Evolutionary conservation across 352 stramenopile species (phyloP).

Genomic region (Globisporangium alternatum): DNA sequence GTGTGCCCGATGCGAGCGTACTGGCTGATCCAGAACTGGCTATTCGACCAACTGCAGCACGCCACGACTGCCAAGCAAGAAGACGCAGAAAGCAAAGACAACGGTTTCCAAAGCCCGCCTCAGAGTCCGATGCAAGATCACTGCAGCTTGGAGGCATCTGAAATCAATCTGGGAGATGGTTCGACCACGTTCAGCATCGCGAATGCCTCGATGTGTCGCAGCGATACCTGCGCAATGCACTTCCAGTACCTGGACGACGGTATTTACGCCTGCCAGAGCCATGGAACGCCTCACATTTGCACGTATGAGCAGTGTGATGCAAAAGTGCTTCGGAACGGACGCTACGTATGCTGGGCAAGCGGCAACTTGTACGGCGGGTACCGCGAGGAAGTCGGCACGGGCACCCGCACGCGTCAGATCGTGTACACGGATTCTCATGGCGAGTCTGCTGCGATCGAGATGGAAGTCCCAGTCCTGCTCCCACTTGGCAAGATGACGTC

Average conservation of each 20-base stretch:
- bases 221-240: slow-evolving; percentile 25
- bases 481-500: slow-evolving; percentile 58
- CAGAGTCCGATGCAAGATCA: slow-evolving; percentile 4
- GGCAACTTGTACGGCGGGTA: slow-evolving; percentile 59
- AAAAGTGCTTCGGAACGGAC: slow-evolving; percentile 44
- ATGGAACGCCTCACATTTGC: slow-evolving; percentile 71
- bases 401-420: slow-evolving; percentile 53
- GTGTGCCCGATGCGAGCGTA: slow-evolving; percentile 72
- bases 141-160: slow-evolving; percentile 37
- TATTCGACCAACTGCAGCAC: slow-evolving; percentile 65
- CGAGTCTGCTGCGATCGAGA: slow-evolving; percentile 53
- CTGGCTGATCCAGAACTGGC: slow-evolving; percentile 78
- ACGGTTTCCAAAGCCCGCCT: slow-evolving; percentile 13
- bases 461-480: slow-evolving; percentile 71
- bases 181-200: slow-evolving; percentile 51
- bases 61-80: slow-evolving; percentile 12
- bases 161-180: slow-evolving; percentile 64
- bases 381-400: slow-evolving; percentile 55
- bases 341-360: slow-evolving; percentile 75
- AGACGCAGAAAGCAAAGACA: slow-evolving; percentile 19
- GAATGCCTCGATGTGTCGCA: slow-evolving; percentile 39
- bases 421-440: slow-evolving; percentile 56
- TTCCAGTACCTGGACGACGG: slow-evolving; percentile 78
- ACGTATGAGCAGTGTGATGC: slow-evolving; percentile 72
- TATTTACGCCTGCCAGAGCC: slow-evolving; percentile 62